These are phyloP conservation scores for Gypsophila paniculata DNA, from an alignment of 179 eudicot genomes.

Conservation along the genomic window DNA sequence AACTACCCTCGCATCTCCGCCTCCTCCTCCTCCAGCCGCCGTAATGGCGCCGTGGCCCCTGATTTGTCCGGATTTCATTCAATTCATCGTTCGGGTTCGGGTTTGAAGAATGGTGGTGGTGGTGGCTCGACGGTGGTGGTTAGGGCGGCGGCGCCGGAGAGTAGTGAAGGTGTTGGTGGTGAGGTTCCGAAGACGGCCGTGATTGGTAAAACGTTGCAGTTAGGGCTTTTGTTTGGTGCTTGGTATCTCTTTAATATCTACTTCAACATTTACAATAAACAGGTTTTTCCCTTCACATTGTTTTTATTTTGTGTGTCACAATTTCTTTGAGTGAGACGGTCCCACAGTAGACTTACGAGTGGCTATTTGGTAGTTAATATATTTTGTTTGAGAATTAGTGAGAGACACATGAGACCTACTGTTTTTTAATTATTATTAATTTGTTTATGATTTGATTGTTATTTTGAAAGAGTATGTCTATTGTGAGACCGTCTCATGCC, in stretches of 20 bases:
- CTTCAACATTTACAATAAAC: conserved; percentile 93
- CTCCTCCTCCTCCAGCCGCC: not conserved
- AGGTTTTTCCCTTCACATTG: too few species aligned
- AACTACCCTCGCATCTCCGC: conserved; percentile 3
- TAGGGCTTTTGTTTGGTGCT: conserved; percentile 64
- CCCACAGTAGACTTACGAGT: too few species aligned
- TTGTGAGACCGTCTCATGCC: too few species aligned
- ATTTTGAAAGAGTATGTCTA: not conserved
- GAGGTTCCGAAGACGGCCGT: conserved; percentile 40
- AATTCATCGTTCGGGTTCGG: conserved; percentile 14
- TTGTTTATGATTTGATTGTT: not conserved
- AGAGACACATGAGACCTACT: too few species aligned
- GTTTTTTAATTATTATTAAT: not conserved
- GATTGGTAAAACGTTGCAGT: conserved; percentile 42
- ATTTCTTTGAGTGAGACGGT: too few species aligned
- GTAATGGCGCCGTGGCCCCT: too few species aligned
- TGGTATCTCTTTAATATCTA: conserved; percentile 88
- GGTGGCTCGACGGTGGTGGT: conserved; percentile 17
- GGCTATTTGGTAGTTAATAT: too few species aligned
- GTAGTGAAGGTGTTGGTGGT: conserved; percentile 40
- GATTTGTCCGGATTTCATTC: conserved; percentile 1
- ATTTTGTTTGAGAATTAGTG: too few species aligned
- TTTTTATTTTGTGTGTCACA: too few species aligned
- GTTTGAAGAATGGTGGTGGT: conserved; percentile 3
- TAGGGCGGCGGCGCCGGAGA: conserved; percentile 17